These are phyloP conservation scores for Fusarium sp. DNA, from an alignment of 2,329 filamentous ascomycete genomes.

Conservation along the genomic window DNA sequence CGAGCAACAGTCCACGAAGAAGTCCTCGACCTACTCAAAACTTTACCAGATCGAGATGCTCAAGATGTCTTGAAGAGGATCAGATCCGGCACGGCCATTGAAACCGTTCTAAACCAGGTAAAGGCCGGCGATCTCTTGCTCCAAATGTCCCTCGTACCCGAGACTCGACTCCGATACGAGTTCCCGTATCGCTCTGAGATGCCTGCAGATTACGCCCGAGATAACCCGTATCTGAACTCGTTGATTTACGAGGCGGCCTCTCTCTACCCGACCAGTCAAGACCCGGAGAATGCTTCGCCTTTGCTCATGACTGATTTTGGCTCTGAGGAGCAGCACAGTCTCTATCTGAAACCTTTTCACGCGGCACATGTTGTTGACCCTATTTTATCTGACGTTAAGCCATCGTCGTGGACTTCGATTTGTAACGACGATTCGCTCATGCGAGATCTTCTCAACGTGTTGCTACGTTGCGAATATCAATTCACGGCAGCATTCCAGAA, in stretches of 20 bases:
- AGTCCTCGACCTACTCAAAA: slow-evolving; percentile 29
- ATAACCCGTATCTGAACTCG: slow-evolving; percentile 46
- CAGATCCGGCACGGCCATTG: slow-evolving; percentile 49
- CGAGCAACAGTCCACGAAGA: slow-evolving; percentile 24
- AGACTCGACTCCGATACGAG: slow-evolving; percentile 54
- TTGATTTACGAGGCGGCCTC: slow-evolving; percentile 43
- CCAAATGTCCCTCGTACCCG: slow-evolving; percentile 53
- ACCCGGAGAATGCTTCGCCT: neutral
- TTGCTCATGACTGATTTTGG: neutral
- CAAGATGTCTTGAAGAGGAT: slow-evolving; percentile 51
- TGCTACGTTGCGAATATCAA: slow-evolving; percentile 52
- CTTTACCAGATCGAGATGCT: slow-evolving; percentile 47
- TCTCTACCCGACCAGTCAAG: neutral
- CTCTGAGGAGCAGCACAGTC: slow-evolving; percentile 29
- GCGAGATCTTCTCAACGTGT: slow-evolving; percentile 45
- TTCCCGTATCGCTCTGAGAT: slow-evolving; percentile 51
- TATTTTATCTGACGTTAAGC: slow-evolving; percentile 43
- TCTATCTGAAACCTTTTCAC: slow-evolving; percentile 54
- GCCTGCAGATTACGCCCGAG: slow-evolving; percentile 16
- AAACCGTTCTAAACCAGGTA: slow-evolving; percentile 50
- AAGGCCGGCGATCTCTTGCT: slow-evolving; percentile 53
- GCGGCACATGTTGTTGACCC: slow-evolving; percentile 52
- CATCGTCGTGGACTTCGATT: slow-evolving; percentile 54
- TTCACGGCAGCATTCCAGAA: slow-evolving; percentile 54
- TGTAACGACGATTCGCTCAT: slow-evolving; percentile 52